These are phyloP conservation scores for Kodamaea laetipori DNA, from an alignment of 805 yeast species.

Conservation along the genomic window DNA sequence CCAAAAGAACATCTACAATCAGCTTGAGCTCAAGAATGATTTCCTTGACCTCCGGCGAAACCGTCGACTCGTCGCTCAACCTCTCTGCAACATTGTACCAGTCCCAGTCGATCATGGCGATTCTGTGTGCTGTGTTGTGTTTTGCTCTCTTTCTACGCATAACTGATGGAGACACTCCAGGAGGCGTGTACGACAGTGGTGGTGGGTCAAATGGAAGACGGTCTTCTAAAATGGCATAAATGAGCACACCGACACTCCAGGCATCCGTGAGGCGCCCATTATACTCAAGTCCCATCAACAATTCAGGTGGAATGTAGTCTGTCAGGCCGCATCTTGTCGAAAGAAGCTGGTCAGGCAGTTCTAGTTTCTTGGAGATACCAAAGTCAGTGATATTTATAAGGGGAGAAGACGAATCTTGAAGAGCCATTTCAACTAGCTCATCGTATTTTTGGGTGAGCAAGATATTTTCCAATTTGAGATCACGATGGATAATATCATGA, in stretches of 20 bases:
- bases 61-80: slow-evolving; percentile 9
- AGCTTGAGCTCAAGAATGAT: slow-evolving; percentile 26
- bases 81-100: slow-evolving; percentile 56
- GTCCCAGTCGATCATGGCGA: slow-evolving; percentile 90
- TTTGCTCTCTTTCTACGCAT: slow-evolving; percentile 44
- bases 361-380: slow-evolving; percentile 78
- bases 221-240: slow-evolving; percentile 81
- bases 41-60: slow-evolving; percentile 19
- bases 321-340: slow-evolving; percentile 94
- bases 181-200: slow-evolving; percentile 44
- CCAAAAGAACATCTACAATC: slow-evolving; percentile 37
- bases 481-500: slow-evolving; percentile 78
- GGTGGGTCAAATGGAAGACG: slow-evolving; percentile 91
- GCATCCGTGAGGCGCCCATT: slow-evolving; percentile 90
- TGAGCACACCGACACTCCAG: slow-evolving; percentile 94
- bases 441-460: slow-evolving; percentile 43
- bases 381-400: slow-evolving; percentile 77
- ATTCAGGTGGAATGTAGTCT: slow-evolving; percentile 94
- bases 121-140: slow-evolving; percentile 77
- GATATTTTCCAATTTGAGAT: slow-evolving; percentile 85
- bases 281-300: slow-evolving; percentile 85
- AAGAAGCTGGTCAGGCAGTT: slow-evolving; percentile 60
- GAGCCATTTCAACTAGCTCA: slow-evolving; percentile 14
- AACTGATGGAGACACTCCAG: slow-evolving; percentile 43
- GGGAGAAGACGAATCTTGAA: slow-evolving; percentile 21